Evolutionary conservation across 2,329 filamentous ascomycete species (phyloP).

Genomic region (Aspergillus viridinutans): DNA sequence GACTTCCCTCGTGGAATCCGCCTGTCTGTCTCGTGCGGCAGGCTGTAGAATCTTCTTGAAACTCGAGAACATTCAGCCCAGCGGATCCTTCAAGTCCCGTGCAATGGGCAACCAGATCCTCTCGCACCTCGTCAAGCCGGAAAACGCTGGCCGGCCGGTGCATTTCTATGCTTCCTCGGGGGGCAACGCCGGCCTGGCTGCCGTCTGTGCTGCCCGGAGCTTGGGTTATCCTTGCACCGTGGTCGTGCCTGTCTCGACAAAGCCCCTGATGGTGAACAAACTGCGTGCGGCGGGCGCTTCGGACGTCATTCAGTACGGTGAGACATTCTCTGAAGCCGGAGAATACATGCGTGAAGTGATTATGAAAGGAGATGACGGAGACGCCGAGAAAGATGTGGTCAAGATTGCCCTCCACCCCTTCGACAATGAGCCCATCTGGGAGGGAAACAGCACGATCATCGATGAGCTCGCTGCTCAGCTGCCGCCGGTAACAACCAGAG

Average conservation of each 20-base stretch:
- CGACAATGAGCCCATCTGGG: constrained; percentile 44
- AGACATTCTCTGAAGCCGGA: constrained; percentile 67
- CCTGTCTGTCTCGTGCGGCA: constrained; percentile 62
- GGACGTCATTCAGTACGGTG: constrained; percentile 64
- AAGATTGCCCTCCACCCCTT: constrained; percentile 44
- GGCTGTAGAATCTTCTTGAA: constrained; percentile 83
- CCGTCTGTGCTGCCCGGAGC: constrained; percentile 65
- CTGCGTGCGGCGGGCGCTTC: constrained; percentile 62
- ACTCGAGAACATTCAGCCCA: constrained; percentile 78
- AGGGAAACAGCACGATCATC: constrained; percentile 43
- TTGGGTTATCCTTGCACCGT: constrained; percentile 67
- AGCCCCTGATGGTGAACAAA: constrained; percentile 67
- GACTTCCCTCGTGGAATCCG: constrained; percentile 67
- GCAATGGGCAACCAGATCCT: constrained; percentile 71
- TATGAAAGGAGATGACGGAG: constrained; percentile 27
- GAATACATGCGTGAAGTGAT: constrained; percentile 56
- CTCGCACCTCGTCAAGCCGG: constrained; percentile 42
- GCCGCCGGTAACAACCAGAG: constrained; percentile 29
- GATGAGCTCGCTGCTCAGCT: constrained; percentile 43
- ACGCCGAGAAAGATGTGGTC: constrained; percentile 26
- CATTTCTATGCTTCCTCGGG: constrained; percentile 80
- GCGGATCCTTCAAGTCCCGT: constrained; percentile 78
- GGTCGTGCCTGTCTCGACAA: constrained; percentile 64
- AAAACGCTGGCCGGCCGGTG: constrained; percentile 39
- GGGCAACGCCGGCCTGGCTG: constrained; percentile 81